Evolutionary conservation across 2,329 filamentous ascomycete species (phyloP), one percentile per base, ranked within the genome.

Genomic region (Trichoderma sp.): DNA sequence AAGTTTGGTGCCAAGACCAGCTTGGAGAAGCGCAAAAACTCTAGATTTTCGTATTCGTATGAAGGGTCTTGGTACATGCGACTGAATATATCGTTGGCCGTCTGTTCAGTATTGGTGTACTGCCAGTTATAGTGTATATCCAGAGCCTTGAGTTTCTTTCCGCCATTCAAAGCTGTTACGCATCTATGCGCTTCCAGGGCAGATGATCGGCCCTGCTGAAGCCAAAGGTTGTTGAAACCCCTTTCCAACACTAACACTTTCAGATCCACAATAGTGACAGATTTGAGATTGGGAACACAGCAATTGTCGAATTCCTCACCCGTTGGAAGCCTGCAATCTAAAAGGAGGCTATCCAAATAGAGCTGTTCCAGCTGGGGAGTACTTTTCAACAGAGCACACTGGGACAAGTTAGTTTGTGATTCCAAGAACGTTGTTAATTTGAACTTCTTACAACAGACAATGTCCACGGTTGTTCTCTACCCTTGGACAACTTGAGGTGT

Each of bases 351-450:
- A 15, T 70, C 66, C 14, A 70, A 3, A 30, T 62, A 61, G 36
- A 70, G 57, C 21, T 70, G 66, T 53, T 70, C 53, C 11, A 71
- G 60, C 24, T 32, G 43, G 9, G 68, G 68, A n/a, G 39, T 34
- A 7, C 47, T 61, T 62, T 30, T 62, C 57, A 70, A 53, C 57
- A 51, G 26, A 15, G 47, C 56, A 36, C 34, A 4, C 66, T 70
- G 15, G 26, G 1, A n/a, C 3, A 28, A 15, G 57, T 70, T 36
- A 70, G 5, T 53, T 15, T 51, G 14, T 21, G n/a, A 53, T 58
- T 47, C 36, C n/a, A 82, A 71, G 74, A 76, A 79, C 3, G 82
- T 73, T 62, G 82, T 80, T 65, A 82, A 76, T 53, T 73, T 12
- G 78, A 80, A n/a, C 76, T 53, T 11, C 66, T 70, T 62, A 70